Evolutionary conservation across 371 early-diverging fungal species (phyloP), one percentile per base, ranked within the genome.

Genomic region (Mortierella sp.): DNA sequence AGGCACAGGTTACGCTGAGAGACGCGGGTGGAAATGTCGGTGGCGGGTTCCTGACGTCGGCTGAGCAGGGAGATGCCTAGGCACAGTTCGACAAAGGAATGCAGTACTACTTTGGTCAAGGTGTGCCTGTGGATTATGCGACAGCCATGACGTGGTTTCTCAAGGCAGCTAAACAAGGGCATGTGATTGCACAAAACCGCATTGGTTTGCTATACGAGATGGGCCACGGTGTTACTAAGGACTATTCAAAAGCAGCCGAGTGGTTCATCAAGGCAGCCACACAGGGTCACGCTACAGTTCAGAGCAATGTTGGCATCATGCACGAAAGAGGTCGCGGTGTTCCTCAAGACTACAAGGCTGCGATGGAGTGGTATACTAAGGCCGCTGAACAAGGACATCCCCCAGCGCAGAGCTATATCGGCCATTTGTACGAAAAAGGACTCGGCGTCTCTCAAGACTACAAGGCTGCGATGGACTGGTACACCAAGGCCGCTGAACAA

Each of bases 121-220:
- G 50, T 7, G 50, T 50, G 4, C 50, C 50, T 7, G 6, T 7
- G 4, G 24, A 50, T 9, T 24, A 50, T 7, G 22, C 22, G 22
- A 5, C 24, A 1, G 50, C 50, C 6, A 24, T 50, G 24, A 24
- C 7, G 9, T 50, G 50, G 50, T 50, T 24, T 7, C 22, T 24
- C 7, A 50, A 50, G 24, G 50, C 50, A 5, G 50, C 50, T 1
- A 24, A 50, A 24, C 24, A 22, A n/a, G 50, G 50, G 7, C 22
- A 24, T 9, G 9, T n/a, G 7, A 9, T 24, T 7, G 50, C 50
- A 7, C 24, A 50, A 9, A 50, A 50, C 50, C 7, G 22, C 24
- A 22, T 53, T 10, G 29, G 53, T 14, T 4, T 4, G 4, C 93
- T 92, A 70, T 90, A 91, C 68, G 92, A 24, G 2, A 47, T n/a